Conservation (phyloP, 2,329 filamentous ascomycete genomes). For the Grosmannia clavigera region DNA sequence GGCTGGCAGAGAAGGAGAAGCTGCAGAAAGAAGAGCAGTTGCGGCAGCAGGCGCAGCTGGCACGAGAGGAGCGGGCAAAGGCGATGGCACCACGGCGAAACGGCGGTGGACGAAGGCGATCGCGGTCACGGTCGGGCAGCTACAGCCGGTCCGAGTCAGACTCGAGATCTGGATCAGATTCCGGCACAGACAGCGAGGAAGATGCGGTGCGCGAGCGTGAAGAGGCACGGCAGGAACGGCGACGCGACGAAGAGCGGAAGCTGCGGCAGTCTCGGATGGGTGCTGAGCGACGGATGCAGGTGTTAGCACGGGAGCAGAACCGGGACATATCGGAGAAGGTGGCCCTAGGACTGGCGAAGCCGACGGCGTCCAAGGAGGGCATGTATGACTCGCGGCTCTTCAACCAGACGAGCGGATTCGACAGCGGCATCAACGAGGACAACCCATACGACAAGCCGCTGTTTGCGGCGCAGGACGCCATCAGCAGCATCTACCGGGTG, state of each 20-base stretch:
- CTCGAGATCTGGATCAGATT: constrained; percentile 29
- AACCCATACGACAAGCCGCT: constrained; percentile 95
- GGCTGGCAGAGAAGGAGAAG: constrained; percentile 93
- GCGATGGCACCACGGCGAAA: constrained; percentile 27
- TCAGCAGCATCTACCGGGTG: constrained; percentile 87
- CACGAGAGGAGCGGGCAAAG: constrained; percentile 62
- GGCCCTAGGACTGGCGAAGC: constrained; percentile 85
- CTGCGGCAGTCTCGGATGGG: constrained; percentile 92
- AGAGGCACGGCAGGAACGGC: constrained; percentile 62
- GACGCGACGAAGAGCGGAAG: constrained; percentile 76
- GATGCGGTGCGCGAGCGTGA: constrained; percentile 65
- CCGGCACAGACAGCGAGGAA: constrained; percentile 45
- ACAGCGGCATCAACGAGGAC: constrained; percentile 91
- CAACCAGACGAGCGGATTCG: constrained; percentile 86
- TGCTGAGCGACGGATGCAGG: constrained; percentile 77
- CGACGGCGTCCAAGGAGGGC: constrained; percentile 77
- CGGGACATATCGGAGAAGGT: constrained; percentile 97
- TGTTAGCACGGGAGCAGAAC: constrained; percentile 89
- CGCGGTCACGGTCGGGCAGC: constrained; percentile 26
- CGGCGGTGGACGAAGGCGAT: constrained; percentile 10
- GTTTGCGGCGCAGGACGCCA: constrained; percentile 89
- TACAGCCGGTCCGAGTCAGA: constrained; percentile 22
- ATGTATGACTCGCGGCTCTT: constrained; percentile 98
- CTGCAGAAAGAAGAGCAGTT: constrained; percentile 86
- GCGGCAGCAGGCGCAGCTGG: constrained; percentile 77